Base-by-base conservation (phyloP, 192 early-diverging fungal species). In the Backusella westeae region DNA sequence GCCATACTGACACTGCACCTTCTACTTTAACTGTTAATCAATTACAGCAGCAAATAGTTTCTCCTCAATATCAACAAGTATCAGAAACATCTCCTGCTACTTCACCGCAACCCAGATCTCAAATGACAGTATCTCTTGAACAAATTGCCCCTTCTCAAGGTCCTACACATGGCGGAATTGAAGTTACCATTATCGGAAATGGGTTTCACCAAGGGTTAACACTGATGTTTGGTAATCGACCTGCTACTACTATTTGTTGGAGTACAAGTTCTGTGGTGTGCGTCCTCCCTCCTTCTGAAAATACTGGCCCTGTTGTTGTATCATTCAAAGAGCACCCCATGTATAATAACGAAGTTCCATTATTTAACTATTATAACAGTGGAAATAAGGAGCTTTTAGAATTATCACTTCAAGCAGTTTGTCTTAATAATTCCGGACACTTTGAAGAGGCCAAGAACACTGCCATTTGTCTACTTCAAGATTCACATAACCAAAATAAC, bases 341-440 rank as follows among this genome's bases (percentile, higher is more conserved):
- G 1, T 79, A 75, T 26, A 67, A 71, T 6, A 44, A 74, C 9
- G 80, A 83, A 26, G 71, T 83, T 26, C 67, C 73, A 17, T 35
- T 83, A 14, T 83, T 83, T n/a, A 81, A 65, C 5, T 83, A 83
- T 29, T 81, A 46, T 67, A 75, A 78, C 75, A 80, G 97, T 76
- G 86, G 92, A 10, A 96, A 97, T 77, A 87, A 92, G 63, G 92
- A 93, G 29, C 81, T 98, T 72, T 91, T 96, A 83, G 96, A 96
- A 75, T 87, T 98, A 39, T 92, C 95, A 3, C 84, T 98, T 71
- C 94, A 95, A 74, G 91, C 94, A 0, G 89, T 96, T 0, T 95
- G 96, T 23, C 74, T 96, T 72, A 85, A 91, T 72, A 91, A 93
- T 85, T 90, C 88, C 3, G 93, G 90, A 14, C 89, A 89, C 72